Conservation (phyloP, 2,329 filamentous ascomycete genomes). For the Didymella keratinophila region DNA sequence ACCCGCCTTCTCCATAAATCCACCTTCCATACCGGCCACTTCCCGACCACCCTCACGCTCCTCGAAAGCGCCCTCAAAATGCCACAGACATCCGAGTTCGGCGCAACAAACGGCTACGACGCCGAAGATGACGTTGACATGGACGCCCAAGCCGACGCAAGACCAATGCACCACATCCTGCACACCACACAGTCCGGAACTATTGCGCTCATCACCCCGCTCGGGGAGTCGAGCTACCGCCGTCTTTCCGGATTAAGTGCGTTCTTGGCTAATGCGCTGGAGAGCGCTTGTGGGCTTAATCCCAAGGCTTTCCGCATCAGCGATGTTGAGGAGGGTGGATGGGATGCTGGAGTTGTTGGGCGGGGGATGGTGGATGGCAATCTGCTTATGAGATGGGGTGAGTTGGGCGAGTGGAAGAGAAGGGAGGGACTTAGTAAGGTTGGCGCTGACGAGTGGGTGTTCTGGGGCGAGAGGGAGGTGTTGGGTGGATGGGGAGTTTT, state of each 20-base stretch:
- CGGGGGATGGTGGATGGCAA: conserved; percentile 79
- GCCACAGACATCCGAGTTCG: conserved; percentile 43
- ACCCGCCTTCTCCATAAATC: conserved; percentile 85
- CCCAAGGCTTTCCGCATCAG: conserved; percentile 76
- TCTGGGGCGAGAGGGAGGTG: conserved; percentile 73
- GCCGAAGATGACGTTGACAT: conserved; percentile 44
- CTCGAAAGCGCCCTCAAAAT: conserved; percentile 71
- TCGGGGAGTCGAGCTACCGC: conserved; percentile 82
- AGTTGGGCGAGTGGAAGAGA: conserved; percentile 74
- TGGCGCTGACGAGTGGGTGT: conserved; percentile 71
- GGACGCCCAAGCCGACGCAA: conserved; percentile 12
- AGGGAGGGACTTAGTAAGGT: conserved; percentile 78
- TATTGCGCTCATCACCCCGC: conserved; percentile 76
- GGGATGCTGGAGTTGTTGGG: conserved; percentile 54
- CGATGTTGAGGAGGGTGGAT: conserved; percentile 51
- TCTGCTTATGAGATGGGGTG: conserved; percentile 77
- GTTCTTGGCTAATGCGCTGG: conserved; percentile 78
- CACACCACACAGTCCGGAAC: conserved; percentile 68
- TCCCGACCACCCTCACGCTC: conserved; percentile 76
- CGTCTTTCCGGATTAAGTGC: conserved; percentile 82
- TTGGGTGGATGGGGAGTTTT: conserved; percentile 70
- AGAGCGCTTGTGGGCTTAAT: conserved; percentile 82
- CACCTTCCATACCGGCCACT: conserved; percentile 86
- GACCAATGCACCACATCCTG: conserved; percentile 44
- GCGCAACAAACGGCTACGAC: conserved; percentile 38